Conservation (phyloP, 805 yeast genomes). For the Zygosaccharomyces kombuchaensis region DNA sequence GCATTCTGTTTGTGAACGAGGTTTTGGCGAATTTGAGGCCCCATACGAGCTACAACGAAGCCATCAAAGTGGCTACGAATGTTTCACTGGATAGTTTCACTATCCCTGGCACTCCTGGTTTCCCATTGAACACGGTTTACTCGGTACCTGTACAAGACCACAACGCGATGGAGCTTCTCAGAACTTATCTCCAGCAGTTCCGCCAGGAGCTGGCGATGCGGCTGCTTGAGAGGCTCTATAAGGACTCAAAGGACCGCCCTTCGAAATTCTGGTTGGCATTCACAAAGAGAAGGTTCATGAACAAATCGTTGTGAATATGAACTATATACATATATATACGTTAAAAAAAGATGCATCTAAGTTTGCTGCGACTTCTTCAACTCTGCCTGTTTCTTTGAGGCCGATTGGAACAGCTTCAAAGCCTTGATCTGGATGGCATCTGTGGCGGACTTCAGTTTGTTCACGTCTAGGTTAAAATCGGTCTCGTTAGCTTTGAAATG, state of each 20-base stretch:
- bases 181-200: conserved; percentile 82
- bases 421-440: conserved; percentile 69
- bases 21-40: conserved; percentile 63
- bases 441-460: conserved; percentile 57
- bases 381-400: conserved; percentile 17
- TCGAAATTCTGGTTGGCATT: conserved; percentile 95
- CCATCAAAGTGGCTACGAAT: conserved; percentile 67
- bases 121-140: conserved; percentile 79
- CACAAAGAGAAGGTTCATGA: conserved; percentile 93
- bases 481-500: conserved; percentile 51
- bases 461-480: conserved; percentile 43
- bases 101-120: conserved; percentile 92
- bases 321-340: conserved; percentile 10
- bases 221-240: conserved; percentile 67
- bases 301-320: conserved; percentile 44
- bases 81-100: conserved; percentile 82
- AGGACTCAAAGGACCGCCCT: conserved; percentile 55
- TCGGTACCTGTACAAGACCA: conserved; percentile 67
- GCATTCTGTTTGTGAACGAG: conserved; percentile 83
- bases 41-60: conserved; percentile 51
- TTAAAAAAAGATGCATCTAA: background rate
- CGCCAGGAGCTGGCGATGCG: conserved; percentile 90
- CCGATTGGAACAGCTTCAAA: conserved; percentile 56
- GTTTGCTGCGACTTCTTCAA: conserved; percentile 6
- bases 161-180: conserved; percentile 71